Evolutionary conservation across 768 basidiomycete species (phyloP).

Genomic region (Coprinellus micaceus): DNA sequence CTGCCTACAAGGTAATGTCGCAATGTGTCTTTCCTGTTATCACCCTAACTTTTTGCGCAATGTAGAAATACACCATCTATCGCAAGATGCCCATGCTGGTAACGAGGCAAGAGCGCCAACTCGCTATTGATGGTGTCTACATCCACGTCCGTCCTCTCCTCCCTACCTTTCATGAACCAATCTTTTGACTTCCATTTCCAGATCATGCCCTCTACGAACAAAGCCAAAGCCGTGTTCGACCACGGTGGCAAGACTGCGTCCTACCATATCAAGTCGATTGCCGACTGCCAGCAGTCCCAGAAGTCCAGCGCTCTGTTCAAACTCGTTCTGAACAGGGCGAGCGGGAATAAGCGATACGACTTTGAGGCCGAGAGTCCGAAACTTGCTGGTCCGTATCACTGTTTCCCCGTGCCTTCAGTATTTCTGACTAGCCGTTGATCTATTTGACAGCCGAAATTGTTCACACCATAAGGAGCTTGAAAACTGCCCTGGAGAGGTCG

Average conservation of each 20-base stretch:
- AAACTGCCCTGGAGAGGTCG: conserved; percentile 59
- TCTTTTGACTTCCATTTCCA: conserved; percentile 24
- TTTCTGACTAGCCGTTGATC: background rate
- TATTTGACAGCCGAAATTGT: conserved; percentile 64
- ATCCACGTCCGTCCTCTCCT: conserved; percentile 59
- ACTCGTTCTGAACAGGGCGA: conserved; percentile 73
- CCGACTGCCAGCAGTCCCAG: conserved; percentile 76
- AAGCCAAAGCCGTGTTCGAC: conserved; percentile 78
- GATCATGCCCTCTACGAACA: conserved; percentile 87
- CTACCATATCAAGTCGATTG: conserved; percentile 86
- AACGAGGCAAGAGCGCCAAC: conserved; percentile 81
- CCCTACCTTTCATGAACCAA: background rate
- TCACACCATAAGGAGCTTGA: conserved; percentile 63
- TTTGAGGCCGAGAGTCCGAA: conserved; percentile 91
- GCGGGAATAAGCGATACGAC: conserved; percentile 87
- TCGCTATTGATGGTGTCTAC: conserved; percentile 95
- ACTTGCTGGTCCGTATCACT: conserved; percentile 59
- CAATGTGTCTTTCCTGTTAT: background rate
- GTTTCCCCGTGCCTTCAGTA: background rate
- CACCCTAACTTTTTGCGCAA: background rate
- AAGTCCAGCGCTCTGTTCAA: conserved; percentile 86
- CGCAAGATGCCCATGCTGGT: conserved; percentile 95
- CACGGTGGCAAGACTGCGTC: conserved; percentile 81
- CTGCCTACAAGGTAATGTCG: conserved; percentile 75
- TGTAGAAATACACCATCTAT: conserved; percentile 89